Percentiles rank a stretch among this genome's conserved stretches.
These are phyloP conservation scores for Penicillium frequentans DNA, from an alignment of 2,329 filamentous ascomycete species.

Conservation along the genomic window DNA sequence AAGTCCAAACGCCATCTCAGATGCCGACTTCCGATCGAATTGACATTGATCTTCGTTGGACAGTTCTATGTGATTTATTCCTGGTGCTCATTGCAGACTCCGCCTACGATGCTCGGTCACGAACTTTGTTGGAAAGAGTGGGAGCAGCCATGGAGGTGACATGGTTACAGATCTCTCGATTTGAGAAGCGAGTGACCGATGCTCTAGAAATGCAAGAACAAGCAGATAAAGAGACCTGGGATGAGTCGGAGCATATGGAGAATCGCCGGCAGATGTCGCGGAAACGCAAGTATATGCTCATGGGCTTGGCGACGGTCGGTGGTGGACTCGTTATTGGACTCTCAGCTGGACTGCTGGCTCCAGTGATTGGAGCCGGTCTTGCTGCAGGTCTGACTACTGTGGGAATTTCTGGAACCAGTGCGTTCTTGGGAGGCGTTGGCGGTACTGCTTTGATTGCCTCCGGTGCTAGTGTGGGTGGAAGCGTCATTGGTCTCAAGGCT, in stretches of 20 bases:
- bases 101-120: slow-evolving; percentile 84
- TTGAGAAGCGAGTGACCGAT: slow-evolving; percentile 96
- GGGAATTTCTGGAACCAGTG: slow-evolving; percentile 82
- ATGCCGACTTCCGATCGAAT: slow-evolving; percentile 79
- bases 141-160: slow-evolving; percentile 76
- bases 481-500: slow-evolving; percentile 80
- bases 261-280: slow-evolving; percentile 75
- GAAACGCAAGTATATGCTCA: slow-evolving; percentile 84
- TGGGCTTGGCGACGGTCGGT: slow-evolving; percentile 95
- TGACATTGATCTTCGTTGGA: slow-evolving; percentile 96
- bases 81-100: slow-evolving; percentile 95
- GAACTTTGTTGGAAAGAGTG: slow-evolving; percentile 79
- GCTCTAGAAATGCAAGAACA: slow-evolving; percentile 97
- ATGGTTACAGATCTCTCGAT: slow-evolving; percentile 92
- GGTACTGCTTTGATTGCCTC: slow-evolving; percentile 94
- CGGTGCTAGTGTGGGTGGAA: slow-evolving; percentile 79
- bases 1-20: slow-evolving; percentile 79
- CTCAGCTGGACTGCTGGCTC: slow-evolving; percentile 86
- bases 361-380: slow-evolving; percentile 89
- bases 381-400: slow-evolving; percentile 95
- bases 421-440: slow-evolving; percentile 86
- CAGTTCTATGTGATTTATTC: slow-evolving; percentile 92
- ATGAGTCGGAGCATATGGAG: slow-evolving; percentile 93
- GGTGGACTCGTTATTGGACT: slow-evolving; percentile 93
- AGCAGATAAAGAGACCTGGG: slow-evolving; percentile 94